Evolutionary conservation across 2,329 filamentous ascomycete species (phyloP).

Genomic region (Sclerotinia nivalis): DNA sequence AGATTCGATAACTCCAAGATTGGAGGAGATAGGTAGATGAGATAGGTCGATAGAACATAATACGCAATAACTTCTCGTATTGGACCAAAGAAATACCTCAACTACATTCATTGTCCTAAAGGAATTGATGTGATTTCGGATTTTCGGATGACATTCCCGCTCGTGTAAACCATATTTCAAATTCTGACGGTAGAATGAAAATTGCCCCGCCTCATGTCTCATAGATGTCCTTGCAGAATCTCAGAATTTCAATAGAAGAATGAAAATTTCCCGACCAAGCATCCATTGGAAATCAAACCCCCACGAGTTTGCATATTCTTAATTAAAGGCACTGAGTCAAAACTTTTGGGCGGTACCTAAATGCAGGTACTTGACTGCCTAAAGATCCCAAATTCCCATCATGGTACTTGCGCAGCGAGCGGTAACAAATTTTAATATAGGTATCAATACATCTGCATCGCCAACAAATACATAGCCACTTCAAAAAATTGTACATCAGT

Average conservation of each 20-base stretch:
- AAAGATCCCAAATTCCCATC: background rate
- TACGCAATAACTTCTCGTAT: background rate
- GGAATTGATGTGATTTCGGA: background rate
- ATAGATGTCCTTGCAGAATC: background rate
- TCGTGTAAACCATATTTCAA: background rate
- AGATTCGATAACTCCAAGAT: background rate
- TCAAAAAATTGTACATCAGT: background rate
- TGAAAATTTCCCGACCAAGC: background rate
- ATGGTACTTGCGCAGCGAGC: slow-evolving; percentile 3
- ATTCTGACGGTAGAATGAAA: background rate
- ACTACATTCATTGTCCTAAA: background rate
- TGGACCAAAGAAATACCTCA: background rate
- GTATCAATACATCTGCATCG: slow-evolving; percentile 18
- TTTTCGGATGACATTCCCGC: background rate
- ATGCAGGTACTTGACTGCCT: slow-evolving; percentile 18
- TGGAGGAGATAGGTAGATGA: background rate
- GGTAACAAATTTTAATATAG: background rate
- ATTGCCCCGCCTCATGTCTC: background rate
- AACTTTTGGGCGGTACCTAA: slow-evolving; percentile 9
- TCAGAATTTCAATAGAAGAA: background rate
- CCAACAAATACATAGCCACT: slow-evolving; percentile 15
- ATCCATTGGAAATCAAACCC: background rate
- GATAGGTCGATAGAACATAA: too few relatives aligned
- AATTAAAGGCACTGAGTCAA: background rate
- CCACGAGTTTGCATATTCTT: slow-evolving; percentile 13